Base-by-base conservation (phyloP, 2,329 filamentous ascomycete species). In the Bipolaris oryzae region DNA sequence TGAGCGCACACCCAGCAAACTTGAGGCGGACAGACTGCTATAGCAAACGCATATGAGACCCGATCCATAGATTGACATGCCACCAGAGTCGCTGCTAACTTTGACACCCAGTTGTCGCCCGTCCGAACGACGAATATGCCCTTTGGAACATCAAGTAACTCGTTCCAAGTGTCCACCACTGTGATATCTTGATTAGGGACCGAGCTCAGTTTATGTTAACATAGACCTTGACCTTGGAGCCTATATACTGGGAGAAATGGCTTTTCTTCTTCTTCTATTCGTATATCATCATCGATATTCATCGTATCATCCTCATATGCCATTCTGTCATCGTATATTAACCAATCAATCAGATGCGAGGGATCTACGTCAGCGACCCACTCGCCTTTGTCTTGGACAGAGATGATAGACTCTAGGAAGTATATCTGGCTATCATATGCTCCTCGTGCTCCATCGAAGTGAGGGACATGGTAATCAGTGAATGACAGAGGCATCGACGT, bases 341-440 rank as follows among this genome's bases (percentile, higher is more conserved):
- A n/a, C n/a, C n/a, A n/a, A n/a, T n/a, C n/a, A n/a, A 23, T 28
- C 25, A 28, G 25, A 28, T 7, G 25, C 10, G 2, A 28, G 9
- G 44, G 51, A n/a, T 49, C 37, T 6, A 54, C 37, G 10, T 49
- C 44, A 34, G 43, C 44, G 18, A 54, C 28, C 51, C 51, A 54
- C 35, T 48, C 9, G 1, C 28, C 51, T 43, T 18, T 48, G 6
- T 54, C 51, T 18, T 42, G 25, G 13, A 49, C 51, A 1, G 35
- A 48, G 16, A 54, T 48, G 23, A 54, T 25, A 7, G 51, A 48
- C 25, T 54, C 44, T 2, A 54, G 18, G 13, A 45, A 20, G 25
- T 33, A 45, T 9, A 33, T 15, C 15, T 45, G 28, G 5, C 18
- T 31, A 10, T 34, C 42, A 13, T 15, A 20, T 7, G 16, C 9